These are phyloP conservation scores for Solanum sparsipilum DNA, from an alignment of 257 asterid genomes.

Conservation along the genomic window DNA sequence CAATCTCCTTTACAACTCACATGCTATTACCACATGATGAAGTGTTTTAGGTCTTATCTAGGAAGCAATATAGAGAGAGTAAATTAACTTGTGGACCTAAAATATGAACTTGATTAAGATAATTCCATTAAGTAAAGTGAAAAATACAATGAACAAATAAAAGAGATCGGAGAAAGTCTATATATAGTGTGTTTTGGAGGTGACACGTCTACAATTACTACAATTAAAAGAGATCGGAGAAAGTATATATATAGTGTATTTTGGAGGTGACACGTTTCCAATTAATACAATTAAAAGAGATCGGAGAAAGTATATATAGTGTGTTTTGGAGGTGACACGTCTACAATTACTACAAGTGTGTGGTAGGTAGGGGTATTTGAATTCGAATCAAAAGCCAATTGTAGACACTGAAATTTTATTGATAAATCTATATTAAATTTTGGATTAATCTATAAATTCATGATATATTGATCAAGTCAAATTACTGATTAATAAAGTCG, in stretches of 20 bases:
- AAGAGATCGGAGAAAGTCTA: not conserved
- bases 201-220: not conserved
- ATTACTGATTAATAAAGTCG: no score
- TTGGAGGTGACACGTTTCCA: no score
- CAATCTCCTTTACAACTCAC: not conserved
- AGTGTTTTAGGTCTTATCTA: not conserved
- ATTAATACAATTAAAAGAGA: no score
- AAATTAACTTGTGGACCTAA: not conserved
- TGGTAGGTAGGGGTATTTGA: not conserved
- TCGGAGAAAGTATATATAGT: no score
- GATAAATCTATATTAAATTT: no score
- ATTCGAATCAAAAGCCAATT: not conserved
- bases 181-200: not conserved
- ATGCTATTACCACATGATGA: not conserved
- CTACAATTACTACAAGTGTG: not conserved
- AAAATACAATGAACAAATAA: not conserved
- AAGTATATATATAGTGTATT: no score
- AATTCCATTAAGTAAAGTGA: not conserved
- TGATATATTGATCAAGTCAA: no score
- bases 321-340: no score
- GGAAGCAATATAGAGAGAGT: no score
- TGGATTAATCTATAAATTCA: no score
- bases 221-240: no score
- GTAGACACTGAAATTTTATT: no score
- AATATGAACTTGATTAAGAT: not conserved